These are phyloP conservation scores for Pseudonitzschia pungens DNA, from an alignment of 108 stramenopile genomes.

Conservation along the genomic window DNA sequence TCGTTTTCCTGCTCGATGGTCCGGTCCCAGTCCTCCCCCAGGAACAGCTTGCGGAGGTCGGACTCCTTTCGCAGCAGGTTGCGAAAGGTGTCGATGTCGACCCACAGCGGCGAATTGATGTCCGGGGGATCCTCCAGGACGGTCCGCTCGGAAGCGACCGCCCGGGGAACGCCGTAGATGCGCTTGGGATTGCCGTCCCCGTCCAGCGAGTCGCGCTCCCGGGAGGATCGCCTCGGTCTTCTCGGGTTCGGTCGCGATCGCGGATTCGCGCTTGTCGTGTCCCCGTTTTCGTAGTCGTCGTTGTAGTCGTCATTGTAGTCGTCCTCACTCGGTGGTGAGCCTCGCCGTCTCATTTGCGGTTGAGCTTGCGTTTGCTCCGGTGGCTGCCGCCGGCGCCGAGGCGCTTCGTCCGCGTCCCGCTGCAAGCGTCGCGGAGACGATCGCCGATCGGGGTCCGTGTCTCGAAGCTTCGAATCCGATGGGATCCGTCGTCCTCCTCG, in stretches of 20 bases:
- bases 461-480: no score
- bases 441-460: no score
- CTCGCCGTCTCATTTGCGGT: no score
- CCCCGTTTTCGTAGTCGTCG: background rate
- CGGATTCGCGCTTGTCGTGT: no score
- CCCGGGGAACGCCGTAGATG: slow-evolving; percentile 19
- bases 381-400: no score
- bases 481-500: no score
- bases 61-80: slow-evolving; percentile 67
- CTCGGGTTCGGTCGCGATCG: background rate
- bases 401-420: no score
- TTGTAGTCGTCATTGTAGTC: no score
- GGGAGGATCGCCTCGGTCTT: no score
- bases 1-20: slow-evolving; percentile 74
- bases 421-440: no score
- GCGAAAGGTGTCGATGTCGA: slow-evolving; percentile 77
- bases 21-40: slow-evolving; percentile 70
- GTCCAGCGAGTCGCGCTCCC: background rate
- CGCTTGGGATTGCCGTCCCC: background rate
- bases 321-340: no score
- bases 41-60: slow-evolving; percentile 47
- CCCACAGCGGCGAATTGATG: slow-evolving; percentile 60
- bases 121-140: slow-evolving; percentile 39
- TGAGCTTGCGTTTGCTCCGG: no score
- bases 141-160: background rate